Evolutionary conservation across 2,329 filamentous ascomycete species (phyloP).

Genomic region (Elsinoe perseae): DNA sequence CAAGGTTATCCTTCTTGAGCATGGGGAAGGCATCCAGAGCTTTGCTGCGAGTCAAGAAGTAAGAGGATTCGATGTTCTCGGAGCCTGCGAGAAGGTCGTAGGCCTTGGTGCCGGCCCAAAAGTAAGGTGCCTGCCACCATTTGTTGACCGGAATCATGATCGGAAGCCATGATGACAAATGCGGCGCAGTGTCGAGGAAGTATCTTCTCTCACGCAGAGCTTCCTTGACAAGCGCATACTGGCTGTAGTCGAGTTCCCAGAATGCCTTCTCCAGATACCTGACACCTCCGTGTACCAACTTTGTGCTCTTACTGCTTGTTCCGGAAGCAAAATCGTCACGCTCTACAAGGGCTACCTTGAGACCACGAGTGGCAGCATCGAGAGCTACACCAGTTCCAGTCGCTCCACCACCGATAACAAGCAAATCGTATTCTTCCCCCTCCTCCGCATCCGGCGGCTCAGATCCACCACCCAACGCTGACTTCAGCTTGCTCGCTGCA

Average conservation of each 20-base stretch:
- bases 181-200: constrained; percentile 74
- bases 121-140: constrained; percentile 79
- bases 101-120: constrained; percentile 69
- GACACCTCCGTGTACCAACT: constrained; percentile 77
- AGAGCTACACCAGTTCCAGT: constrained; percentile 75
- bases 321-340: constrained; percentile 75
- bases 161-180: constrained; percentile 71
- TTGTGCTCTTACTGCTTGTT: constrained; percentile 80
- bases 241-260: constrained; percentile 75
- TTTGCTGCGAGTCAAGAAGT: constrained; percentile 80
- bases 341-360: constrained; percentile 75
- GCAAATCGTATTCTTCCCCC: constrained; percentile 60
- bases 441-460: constrained; percentile 21
- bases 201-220: constrained; percentile 75
- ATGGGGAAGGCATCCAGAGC: constrained; percentile 82
- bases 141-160: constrained; percentile 76
- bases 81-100: constrained; percentile 80
- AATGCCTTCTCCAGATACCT: constrained; percentile 81
- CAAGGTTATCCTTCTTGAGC: constrained; percentile 69
- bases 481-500: constrained; percentile 38
- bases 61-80: constrained; percentile 81
- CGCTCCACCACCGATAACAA: constrained; percentile 72
- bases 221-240: constrained; percentile 67
- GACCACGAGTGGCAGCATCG: constrained; percentile 68
- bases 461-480: constrained; percentile 29